Percentiles rank a stretch among this genome's conserved stretches.
Conservation (phyloP, 2,329 filamentous ascomycete species). For the Cercospora zeae-maydis region DNA sequence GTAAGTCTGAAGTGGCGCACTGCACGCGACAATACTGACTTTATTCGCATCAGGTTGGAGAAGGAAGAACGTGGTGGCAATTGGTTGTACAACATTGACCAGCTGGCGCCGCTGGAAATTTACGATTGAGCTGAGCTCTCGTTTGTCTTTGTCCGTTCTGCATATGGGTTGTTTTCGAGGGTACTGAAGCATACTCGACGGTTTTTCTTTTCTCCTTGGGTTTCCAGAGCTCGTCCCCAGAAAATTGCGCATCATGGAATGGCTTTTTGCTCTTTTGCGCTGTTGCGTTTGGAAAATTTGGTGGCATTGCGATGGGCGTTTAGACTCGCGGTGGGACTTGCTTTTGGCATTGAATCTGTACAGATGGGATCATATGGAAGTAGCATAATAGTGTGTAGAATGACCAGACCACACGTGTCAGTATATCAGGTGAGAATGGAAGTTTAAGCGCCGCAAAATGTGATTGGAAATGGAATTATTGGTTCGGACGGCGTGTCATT, state of each 20-base stretch:
- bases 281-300: neutral
- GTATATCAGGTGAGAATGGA: neutral
- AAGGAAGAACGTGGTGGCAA: conserved; percentile 90
- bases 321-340: neutral
- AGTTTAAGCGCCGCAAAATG: no score
- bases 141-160: neutral
- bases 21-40: conserved; percentile 15
- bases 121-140: conserved; percentile 50
- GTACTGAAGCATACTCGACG: neutral
- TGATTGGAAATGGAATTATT: neutral
- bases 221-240: neutral
- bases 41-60: conserved; percentile 57
- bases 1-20: conserved; percentile 39
- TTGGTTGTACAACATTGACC: conserved; percentile 95
- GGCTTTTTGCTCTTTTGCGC: neutral
- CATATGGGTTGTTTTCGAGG: neutral
- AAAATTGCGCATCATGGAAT: neutral
- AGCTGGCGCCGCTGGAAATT: conserved; percentile 93
- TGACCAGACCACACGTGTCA: neutral
- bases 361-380: neutral
- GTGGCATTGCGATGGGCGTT: neutral
- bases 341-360: neutral
- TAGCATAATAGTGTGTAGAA: neutral
- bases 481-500: neutral
- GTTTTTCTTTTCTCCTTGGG: neutral